These are phyloP conservation scores for Exophiala xenobiotica DNA, from an alignment of 2,329 filamentous ascomycete genomes.

Conservation along the genomic window DNA sequence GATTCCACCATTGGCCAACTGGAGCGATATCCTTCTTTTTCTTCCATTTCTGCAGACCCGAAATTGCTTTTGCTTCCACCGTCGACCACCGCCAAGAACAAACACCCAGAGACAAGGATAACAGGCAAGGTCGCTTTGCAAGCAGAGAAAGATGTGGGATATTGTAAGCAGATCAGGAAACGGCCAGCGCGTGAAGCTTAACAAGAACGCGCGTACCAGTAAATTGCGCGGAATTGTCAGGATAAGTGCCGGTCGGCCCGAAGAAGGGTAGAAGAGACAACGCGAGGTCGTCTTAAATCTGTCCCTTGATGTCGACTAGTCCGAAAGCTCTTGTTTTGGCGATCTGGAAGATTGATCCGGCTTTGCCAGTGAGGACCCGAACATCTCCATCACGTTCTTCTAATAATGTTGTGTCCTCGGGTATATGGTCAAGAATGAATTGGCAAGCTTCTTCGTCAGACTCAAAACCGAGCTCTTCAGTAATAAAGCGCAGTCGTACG, in stretches of 20 bases:
- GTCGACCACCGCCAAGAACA: not conserved
- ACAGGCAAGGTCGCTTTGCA: not conserved
- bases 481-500: slow-evolving; percentile 85
- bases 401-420: slow-evolving; percentile 63
- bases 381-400: slow-evolving; percentile 74
- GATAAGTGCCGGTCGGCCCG: not conserved
- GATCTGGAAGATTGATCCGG: slow-evolving; percentile 68
- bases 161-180: not conserved
- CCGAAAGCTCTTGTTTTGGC: slow-evolving; percentile 73
- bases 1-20: not conserved
- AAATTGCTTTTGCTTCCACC: not conserved
- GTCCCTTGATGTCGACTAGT: slow-evolving; percentile 94
- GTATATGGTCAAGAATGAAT: slow-evolving; percentile 81
- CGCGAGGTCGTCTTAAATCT: slow-evolving; percentile 57
- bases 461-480: slow-evolving; percentile 94
- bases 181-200: not conserved
- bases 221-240: not conserved
- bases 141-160: not conserved
- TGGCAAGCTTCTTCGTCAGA: slow-evolving; percentile 85
- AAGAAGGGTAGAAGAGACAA: not conserved
- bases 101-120: not conserved
- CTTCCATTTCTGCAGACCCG: not conserved
- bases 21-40: not conserved
- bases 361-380: slow-evolving; percentile 72
- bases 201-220: not conserved